Evolutionary conservation across 768 basidiomycete species (phyloP).

Genomic region (Russula earlei): DNA sequence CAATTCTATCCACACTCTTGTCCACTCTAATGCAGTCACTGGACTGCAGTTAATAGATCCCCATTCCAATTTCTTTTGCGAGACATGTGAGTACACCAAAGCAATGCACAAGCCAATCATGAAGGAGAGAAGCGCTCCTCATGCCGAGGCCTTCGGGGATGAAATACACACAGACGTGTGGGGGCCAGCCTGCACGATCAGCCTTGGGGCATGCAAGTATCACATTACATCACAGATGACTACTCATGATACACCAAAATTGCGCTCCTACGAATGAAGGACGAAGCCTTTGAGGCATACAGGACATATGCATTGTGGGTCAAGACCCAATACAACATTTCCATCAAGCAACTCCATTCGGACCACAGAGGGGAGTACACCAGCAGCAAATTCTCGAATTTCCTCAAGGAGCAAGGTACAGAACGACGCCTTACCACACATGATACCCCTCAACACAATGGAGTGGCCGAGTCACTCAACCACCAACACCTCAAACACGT

Average conservation of each 20-base stretch:
- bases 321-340: slow-evolving; percentile 22
- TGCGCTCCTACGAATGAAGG: slow-evolving; percentile 26
- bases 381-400: slow-evolving; percentile 20
- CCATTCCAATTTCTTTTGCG: background rate
- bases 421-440: slow-evolving; percentile 22
- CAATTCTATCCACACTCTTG: background rate
- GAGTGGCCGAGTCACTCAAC: slow-evolving; percentile 31
- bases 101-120: background rate
- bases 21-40: background rate
- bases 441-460: slow-evolving; percentile 29
- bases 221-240: slow-evolving; percentile 31
- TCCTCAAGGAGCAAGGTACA: slow-evolving; percentile 21
- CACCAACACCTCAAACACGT: slow-evolving; percentile 26
- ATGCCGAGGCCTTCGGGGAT: background rate
- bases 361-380: slow-evolving; percentile 28
- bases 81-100: background rate
- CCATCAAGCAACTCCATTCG: slow-evolving; percentile 25
- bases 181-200: slow-evolving; percentile 13
- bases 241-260: slow-evolving; percentile 23
- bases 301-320: slow-evolving; percentile 23
- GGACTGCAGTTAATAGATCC: background rate
- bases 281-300: slow-evolving; percentile 24
- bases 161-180: slow-evolving; percentile 10
- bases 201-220: slow-evolving; percentile 26
- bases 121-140: background rate